Conservation (phyloP, 2,329 filamentous ascomycete genomes). For the Chaetomium olivaceum region DNA sequence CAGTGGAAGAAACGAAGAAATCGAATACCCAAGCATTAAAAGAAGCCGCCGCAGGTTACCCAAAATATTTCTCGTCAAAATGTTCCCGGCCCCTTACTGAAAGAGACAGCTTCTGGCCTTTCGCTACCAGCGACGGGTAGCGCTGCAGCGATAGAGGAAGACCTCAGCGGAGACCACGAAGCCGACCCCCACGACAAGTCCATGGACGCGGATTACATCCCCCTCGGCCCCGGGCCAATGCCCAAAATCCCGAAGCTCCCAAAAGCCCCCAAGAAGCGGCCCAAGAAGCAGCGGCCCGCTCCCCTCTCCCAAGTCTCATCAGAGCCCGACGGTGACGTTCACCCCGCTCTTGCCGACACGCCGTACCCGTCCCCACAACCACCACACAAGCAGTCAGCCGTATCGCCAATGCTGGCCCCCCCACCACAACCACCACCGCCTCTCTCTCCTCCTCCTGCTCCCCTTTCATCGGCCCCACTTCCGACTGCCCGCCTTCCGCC, state of each 20-base stretch:
- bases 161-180: neutral
- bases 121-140: neutral
- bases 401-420: neutral
- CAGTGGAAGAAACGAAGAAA: neutral
- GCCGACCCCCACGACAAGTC: slow-evolving; percentile 11
- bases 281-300: neutral
- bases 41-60: neutral
- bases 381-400: neutral
- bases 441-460: no score
- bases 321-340: neutral
- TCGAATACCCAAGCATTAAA: neutral
- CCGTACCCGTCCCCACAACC: neutral
- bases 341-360: neutral
- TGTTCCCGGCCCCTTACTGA: neutral
- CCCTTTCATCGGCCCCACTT: no score
- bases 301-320: neutral
- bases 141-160: neutral
- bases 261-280: slow-evolving; percentile 2
- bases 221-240: neutral
- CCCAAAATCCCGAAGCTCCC: neutral
- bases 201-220: slow-evolving; percentile 18
- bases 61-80: neutral
- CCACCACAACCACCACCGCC: neutral
- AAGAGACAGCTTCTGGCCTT: neutral
- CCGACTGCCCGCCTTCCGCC: no score